Evolutionary conservation across 192 early-diverging fungal species (phyloP).

Genomic region (Dimargaris cristalligena): DNA sequence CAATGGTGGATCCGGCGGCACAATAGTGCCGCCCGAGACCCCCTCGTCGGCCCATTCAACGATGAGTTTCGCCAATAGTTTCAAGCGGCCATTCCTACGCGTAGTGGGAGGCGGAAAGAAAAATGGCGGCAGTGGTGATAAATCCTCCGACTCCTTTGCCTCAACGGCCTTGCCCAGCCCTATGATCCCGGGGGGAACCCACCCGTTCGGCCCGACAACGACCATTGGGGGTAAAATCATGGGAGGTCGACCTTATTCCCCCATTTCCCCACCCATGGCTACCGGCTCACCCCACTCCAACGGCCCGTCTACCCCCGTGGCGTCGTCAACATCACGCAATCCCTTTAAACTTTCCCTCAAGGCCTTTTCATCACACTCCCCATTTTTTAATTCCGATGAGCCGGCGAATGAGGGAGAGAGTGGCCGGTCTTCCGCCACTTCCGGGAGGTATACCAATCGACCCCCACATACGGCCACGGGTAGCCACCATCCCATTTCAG

Average conservation of each 20-base stretch:
- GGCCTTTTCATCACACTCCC: no score
- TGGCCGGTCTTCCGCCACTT: no score
- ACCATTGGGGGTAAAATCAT: no score
- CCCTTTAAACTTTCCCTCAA: no score
- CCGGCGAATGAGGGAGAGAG: no score
- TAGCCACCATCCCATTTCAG: no score
- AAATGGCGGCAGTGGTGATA: not conserved
- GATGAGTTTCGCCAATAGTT: not conserved
- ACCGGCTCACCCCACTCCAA: no score
- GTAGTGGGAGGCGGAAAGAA: not conserved
- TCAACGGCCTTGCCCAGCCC: not conserved
- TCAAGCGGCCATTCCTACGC: conserved; percentile 4
- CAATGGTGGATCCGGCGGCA: not conserved
- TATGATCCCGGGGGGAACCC: not conserved
- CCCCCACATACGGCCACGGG: no score
- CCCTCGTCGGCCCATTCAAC: not conserved
- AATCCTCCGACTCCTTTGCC: not conserved
- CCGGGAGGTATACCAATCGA: no score
- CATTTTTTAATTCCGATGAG: no score
- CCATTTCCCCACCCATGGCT: not conserved
- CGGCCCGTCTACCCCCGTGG: no score
- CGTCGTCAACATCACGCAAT: no score
- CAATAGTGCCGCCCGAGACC: not conserved
- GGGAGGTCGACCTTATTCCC: not conserved
- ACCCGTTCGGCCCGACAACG: not conserved